These are phyloP conservation scores for Ophiosphaerella korrae DNA, from an alignment of 2,329 filamentous ascomycete genomes.

Conservation along the genomic window DNA sequence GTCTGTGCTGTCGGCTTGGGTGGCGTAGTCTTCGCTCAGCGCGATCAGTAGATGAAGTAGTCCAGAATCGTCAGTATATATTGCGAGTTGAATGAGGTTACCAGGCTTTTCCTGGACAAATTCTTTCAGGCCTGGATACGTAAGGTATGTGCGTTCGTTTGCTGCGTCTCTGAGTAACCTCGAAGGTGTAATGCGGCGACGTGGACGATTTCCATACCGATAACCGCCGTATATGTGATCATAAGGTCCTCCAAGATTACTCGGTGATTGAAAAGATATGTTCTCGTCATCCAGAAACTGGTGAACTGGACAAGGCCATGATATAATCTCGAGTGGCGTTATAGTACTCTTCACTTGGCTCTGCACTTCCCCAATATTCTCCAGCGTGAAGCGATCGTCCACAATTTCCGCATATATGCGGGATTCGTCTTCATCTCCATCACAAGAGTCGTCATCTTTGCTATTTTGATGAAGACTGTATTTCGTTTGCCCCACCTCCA, in stretches of 20 bases:
- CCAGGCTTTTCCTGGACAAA: conserved; percentile 4
- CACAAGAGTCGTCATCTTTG: conserved; percentile 38
- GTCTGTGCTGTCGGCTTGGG: conserved; percentile 16
- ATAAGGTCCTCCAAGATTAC: neutral
- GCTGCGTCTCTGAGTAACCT: conserved; percentile 10
- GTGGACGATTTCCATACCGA: neutral
- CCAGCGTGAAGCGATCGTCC: conserved; percentile 73
- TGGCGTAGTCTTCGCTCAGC: conserved; percentile 19
- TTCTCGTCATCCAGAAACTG: conserved; percentile 12
- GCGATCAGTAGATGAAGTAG: conserved; percentile 22
- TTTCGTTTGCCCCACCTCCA: conserved; percentile 51
- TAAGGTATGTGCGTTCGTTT: conserved; percentile 7
- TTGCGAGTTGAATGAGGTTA: conserved; percentile 40
- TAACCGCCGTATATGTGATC: neutral
- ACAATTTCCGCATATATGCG: conserved; percentile 59
- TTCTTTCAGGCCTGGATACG: neutral
- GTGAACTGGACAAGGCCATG: conserved; percentile 25
- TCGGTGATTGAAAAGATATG: neutral
- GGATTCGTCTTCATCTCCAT: conserved; percentile 34
- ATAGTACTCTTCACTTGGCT: conserved; percentile 69
- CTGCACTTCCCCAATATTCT: conserved; percentile 73
- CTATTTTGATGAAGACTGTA: conserved; percentile 51
- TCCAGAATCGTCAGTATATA: conserved; percentile 28
- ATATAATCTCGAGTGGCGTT: conserved; percentile 61
- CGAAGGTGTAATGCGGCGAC: conserved; percentile 1